Conservation (phyloP, 2,329 filamentous ascomycete species). For the Phyllosticta citriasiana region DNA sequence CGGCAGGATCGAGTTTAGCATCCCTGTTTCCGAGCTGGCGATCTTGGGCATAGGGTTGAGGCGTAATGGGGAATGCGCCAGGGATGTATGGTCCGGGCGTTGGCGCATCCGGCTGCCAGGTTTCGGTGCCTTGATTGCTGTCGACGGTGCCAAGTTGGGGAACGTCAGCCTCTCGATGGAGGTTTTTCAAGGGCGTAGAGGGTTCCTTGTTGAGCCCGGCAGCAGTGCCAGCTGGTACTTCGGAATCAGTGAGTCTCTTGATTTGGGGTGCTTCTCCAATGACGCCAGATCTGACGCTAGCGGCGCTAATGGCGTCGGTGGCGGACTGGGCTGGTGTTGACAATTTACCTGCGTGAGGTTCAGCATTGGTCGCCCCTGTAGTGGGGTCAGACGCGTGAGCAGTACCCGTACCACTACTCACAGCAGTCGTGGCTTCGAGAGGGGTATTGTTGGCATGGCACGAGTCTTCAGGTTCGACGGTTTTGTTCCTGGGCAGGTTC, state of each 20-base stretch:
- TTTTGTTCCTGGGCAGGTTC: not conserved
- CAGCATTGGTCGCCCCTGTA: not conserved
- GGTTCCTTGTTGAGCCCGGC: constrained; percentile 13
- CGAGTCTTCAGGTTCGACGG: constrained; percentile 12
- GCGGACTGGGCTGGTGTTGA: constrained; percentile 1
- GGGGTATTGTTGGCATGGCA: constrained; percentile 10
- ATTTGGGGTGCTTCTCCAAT: constrained; percentile 20
- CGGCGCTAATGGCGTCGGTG: constrained; percentile 17
- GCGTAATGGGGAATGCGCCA: not conserved
- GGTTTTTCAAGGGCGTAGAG: not conserved
- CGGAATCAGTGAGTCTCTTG: constrained; percentile 7
- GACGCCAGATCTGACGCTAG: constrained; percentile 32
- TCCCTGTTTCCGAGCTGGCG: not conserved
- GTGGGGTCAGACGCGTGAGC: constrained; percentile 1
- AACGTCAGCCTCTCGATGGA: not conserved
- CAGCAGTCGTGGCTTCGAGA: not conserved
- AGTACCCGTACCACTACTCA: not conserved
- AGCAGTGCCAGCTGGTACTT: not conserved
- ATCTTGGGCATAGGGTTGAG: not conserved
- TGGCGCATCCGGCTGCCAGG: not conserved
- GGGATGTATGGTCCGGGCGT: not conserved
- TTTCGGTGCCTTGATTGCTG: not conserved
- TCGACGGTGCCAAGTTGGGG: not conserved
- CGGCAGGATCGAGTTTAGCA: not conserved
- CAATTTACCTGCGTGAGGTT: constrained; percentile 6